These are phyloP conservation scores for Comarum palustre DNA, from an alignment of 306 rosid genomes.

Conservation along the genomic window DNA sequence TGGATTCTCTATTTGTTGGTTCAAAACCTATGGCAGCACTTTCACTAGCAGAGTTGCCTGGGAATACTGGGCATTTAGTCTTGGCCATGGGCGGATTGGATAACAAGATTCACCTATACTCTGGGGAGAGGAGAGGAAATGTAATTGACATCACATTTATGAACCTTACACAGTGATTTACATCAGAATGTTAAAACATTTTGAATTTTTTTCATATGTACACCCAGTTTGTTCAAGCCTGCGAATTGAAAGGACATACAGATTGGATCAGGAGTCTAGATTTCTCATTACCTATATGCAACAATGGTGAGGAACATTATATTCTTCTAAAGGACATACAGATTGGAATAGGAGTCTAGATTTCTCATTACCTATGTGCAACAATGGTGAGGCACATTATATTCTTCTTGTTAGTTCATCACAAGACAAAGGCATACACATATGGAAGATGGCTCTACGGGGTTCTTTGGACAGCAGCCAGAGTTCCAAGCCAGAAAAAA, in stretches of 20 bases:
- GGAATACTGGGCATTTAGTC: constrained; percentile 54
- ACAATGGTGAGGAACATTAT: no score
- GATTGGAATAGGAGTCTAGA: constrained; percentile 98
- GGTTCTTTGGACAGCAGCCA: constrained; percentile 39
- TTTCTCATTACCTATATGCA: constrained; percentile 66
- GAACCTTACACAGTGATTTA: constrained; percentile 19
- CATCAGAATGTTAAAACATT: constrained; percentile 1
- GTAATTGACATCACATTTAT: constrained; percentile 33
- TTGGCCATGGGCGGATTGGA: constrained; percentile 98
- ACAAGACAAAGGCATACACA: constrained; percentile 85
- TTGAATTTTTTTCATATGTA: constrained; percentile 23
- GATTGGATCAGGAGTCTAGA: constrained; percentile 99
- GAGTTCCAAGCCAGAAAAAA: constrained; percentile 45
- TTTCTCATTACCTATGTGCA: constrained; percentile 66
- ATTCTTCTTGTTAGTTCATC: constrained; percentile 87
- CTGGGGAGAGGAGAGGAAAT: constrained; percentile 76
- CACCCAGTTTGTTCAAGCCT: constrained; percentile 67
- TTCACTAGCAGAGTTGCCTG: constrained; percentile 79
- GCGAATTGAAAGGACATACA: constrained; percentile 88
- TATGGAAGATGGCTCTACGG: constrained; percentile 67
- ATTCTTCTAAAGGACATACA: constrained; percentile 91
- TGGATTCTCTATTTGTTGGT: constrained; percentile 72
- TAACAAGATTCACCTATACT: constrained; percentile 87
- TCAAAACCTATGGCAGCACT: constrained; percentile 82
- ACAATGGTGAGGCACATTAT: constrained; percentile 47